Conservation (phyloP, 192 early-diverging fungal species). For the Backusella macrospora region DNA sequence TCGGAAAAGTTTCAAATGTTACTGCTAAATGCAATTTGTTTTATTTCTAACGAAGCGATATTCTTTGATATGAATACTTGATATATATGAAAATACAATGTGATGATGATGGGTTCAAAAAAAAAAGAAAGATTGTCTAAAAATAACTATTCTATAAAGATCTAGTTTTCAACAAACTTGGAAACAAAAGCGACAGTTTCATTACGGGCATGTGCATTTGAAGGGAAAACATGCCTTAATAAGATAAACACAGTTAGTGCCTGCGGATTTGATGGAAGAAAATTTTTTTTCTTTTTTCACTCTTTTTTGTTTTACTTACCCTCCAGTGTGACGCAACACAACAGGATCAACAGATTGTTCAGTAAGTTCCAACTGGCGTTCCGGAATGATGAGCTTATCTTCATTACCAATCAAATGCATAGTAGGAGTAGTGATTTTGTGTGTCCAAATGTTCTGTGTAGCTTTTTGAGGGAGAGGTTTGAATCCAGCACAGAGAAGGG, state of each 20-base stretch:
- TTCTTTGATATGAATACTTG: neutral
- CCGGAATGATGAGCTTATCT: slow-evolving; percentile 40
- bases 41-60: neutral
- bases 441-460: slow-evolving; percentile 6
- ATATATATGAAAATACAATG: neutral
- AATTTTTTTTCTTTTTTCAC: neutral
- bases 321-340: slow-evolving; percentile 24
- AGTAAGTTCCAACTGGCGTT: slow-evolving; percentile 23
- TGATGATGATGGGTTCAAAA: neutral
- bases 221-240: slow-evolving; percentile 35
- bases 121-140: neutral
- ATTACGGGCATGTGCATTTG: slow-evolving; percentile 31
- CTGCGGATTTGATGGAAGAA: neutral
- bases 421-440: slow-evolving; percentile 36
- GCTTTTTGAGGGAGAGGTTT: slow-evolving; percentile 12
- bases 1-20: neutral
- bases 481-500: slow-evolving; percentile 53
- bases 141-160: neutral
- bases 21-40: neutral
- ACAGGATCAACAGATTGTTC: slow-evolving; percentile 26
- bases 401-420: slow-evolving; percentile 42
- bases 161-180: slow-evolving; percentile 18
- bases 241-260: neutral
- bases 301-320: slow-evolving; percentile 28
- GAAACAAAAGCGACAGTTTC: slow-evolving; percentile 28